Evolutionary conservation across 495 filamentous ascomycete species (phyloP).

Genomic region (Penicillium canescens): DNA sequence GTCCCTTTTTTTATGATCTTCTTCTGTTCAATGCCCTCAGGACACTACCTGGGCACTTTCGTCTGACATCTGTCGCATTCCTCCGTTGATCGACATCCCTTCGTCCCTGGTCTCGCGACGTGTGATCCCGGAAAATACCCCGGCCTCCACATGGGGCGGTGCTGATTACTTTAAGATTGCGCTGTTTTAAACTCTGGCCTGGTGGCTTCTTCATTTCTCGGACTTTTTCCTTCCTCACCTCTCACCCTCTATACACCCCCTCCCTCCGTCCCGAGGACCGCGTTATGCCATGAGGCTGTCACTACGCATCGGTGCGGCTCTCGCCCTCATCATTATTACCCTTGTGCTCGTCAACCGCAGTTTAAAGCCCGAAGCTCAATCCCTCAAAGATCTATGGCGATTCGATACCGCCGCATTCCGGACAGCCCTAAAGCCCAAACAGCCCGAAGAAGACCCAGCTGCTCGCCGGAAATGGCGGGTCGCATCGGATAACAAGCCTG

Average conservation of each 20-base stretch:
- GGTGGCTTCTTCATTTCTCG: conserved; percentile 7
- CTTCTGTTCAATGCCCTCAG: background rate
- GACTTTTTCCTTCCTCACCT: background rate
- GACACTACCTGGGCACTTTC: conserved; percentile 6
- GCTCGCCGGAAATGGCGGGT: conserved; percentile 26
- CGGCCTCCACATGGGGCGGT: conserved; percentile 7
- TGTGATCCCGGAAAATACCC: background rate
- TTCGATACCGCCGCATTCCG: conserved; percentile 30
- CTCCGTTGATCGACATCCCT: no score
- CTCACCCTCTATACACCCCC: background rate
- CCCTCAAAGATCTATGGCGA: conserved; percentile 29
- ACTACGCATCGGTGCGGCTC: conserved; percentile 33
- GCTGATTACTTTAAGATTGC: conserved; percentile 10
- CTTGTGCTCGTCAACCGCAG: conserved; percentile 37
- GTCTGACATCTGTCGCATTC: conserved; percentile 1
- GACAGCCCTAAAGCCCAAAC: conserved; percentile 13
- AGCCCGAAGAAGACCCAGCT: conserved; percentile 9
- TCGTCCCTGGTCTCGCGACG: background rate
- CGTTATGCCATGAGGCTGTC: conserved; percentile 48
- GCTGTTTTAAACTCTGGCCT: conserved; percentile 1
- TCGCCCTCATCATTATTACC: conserved; percentile 35
- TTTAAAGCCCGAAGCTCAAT: conserved; percentile 26
- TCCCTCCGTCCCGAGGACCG: conserved; percentile 5
- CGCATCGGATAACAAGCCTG: conserved; percentile 14
- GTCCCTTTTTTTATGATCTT: background rate